Evolutionary conservation across 2,329 filamentous ascomycete species (phyloP).

Genomic region (Diaporthe batatas): DNA sequence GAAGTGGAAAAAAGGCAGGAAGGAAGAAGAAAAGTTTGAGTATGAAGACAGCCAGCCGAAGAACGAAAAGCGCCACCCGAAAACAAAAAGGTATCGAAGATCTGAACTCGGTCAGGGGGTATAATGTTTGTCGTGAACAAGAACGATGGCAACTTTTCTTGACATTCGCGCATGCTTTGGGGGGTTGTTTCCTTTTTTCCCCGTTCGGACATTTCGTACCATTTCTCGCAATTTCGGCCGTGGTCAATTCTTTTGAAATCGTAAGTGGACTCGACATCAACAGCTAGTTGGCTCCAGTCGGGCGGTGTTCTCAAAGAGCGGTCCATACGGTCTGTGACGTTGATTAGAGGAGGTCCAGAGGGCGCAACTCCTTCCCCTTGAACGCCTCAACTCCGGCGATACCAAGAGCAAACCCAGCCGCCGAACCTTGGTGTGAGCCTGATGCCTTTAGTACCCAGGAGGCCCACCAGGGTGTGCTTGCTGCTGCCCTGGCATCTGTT

Average conservation of each 20-base stretch:
- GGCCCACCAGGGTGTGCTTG: constrained; percentile 36
- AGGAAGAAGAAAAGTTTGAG: constrained; percentile 33
- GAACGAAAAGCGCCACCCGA: constrained; percentile 32
- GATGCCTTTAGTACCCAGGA: constrained; percentile 37
- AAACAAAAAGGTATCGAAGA: constrained; percentile 33
- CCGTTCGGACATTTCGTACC: constrained; percentile 21
- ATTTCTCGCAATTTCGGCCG: constrained; percentile 19
- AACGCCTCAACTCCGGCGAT: constrained; percentile 30
- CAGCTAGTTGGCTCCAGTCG: constrained; percentile 16
- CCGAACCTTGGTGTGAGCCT: background rate
- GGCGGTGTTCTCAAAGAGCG: constrained; percentile 16
- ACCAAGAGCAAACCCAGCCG: constrained; percentile 23
- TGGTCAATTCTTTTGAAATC: constrained; percentile 21
- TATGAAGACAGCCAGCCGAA: constrained; percentile 14
- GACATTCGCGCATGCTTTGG: constrained; percentile 28
- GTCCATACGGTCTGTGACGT: constrained; percentile 8
- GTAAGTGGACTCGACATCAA: constrained; percentile 22
- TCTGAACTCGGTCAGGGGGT: constrained; percentile 43
- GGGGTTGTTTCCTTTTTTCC: constrained; percentile 10
- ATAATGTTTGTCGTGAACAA: constrained; percentile 34
- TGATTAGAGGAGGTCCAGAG: background rate
- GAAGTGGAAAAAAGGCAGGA: constrained; percentile 35
- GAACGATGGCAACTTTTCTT: constrained; percentile 33
- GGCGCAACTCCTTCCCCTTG: background rate
- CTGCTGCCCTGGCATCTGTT: constrained; percentile 43